Evolutionary conservation across 2,329 filamentous ascomycete species (phyloP).

Genomic region (Chaetomium olivaceum): DNA sequence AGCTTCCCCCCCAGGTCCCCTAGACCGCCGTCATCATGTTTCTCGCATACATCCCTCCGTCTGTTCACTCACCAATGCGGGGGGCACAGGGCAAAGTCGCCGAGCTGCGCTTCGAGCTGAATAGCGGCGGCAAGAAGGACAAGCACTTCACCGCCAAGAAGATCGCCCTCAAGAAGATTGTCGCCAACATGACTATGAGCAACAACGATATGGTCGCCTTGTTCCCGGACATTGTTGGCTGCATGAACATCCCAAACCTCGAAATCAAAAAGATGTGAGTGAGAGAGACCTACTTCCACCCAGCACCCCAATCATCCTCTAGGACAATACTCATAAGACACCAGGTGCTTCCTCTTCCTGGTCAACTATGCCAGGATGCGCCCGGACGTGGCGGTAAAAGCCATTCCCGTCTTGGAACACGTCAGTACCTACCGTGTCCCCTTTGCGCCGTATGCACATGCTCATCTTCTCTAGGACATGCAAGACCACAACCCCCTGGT

Average conservation of each 20-base stretch:
- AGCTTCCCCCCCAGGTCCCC: slow-evolving; percentile 11
- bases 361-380: slow-evolving; percentile 97
- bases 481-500: slow-evolving; percentile 90
- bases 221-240: slow-evolving; percentile 91
- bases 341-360: slow-evolving; percentile 93
- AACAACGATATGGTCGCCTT: slow-evolving; percentile 99
- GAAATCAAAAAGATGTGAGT: slow-evolving; percentile 99
- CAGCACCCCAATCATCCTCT: background rate
- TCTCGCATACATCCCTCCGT: slow-evolving; percentile 53
- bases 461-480: slow-evolving; percentile 69
- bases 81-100: slow-evolving; percentile 91
- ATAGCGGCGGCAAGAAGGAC: slow-evolving; percentile 94
- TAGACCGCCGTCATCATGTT: slow-evolving; percentile 48
- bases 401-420: slow-evolving; percentile 80
- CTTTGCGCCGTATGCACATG: background rate
- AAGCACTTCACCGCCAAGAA: slow-evolving; percentile 95
- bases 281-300: slow-evolving; percentile 42
- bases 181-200: slow-evolving; percentile 99
- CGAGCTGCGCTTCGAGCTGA: slow-evolving; percentile 91
- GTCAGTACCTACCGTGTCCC: slow-evolving; percentile 50
- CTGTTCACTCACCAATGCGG: slow-evolving; percentile 54
- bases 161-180: slow-evolving; percentile 98
- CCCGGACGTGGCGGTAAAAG: slow-evolving; percentile 90
- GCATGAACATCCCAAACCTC: slow-evolving; percentile 91
- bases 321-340: slow-evolving; percentile 36